Percentiles rank a stretch among this genome's conserved stretches.
phyloP scores from a whole-genome alignment of 495 filamentous ascomycete species.

The Hypoxylon rickii region DNA sequence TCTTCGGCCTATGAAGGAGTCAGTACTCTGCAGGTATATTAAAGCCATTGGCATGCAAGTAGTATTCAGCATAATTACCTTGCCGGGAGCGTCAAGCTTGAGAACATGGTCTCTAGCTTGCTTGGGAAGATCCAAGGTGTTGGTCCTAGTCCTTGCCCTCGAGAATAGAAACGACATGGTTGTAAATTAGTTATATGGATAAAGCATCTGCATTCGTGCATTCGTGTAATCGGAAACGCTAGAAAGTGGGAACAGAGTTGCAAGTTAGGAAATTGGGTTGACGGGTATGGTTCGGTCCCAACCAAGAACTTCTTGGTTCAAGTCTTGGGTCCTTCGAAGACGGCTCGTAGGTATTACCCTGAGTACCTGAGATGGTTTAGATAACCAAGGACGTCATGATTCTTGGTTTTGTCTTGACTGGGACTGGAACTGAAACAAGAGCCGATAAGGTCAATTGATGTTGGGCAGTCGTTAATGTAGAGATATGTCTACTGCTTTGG shows the following conservation, averaged over 20 bases:
- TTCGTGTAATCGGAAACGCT: not conserved
- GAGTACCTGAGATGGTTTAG: no score
- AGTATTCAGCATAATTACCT: conserved; percentile 44
- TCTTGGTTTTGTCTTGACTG: no score
- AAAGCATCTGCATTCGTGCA: conserved; percentile 12
- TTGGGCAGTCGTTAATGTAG: conserved; percentile 12
- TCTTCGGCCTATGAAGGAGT: conserved; percentile 62
- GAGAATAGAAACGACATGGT: conserved; percentile 92
- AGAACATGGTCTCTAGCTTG: conserved; percentile 59
- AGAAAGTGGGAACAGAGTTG: not conserved
- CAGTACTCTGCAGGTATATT: not conserved
- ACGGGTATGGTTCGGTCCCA: conserved; percentile 4
- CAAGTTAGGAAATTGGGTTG: not conserved
- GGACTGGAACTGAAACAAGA: no score
- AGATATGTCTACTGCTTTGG: conserved; percentile 18
- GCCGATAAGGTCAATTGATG: not conserved
- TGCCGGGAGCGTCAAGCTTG: conserved; percentile 59
- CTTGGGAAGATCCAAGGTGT: conserved; percentile 53
- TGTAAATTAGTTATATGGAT: conserved; percentile 14
- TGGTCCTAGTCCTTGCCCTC: conserved; percentile 65
- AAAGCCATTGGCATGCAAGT: not conserved
- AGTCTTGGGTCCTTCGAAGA: no score
- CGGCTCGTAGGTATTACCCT: no score
- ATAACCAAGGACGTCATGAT: conserved; percentile 15
- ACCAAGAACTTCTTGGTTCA: not conserved